Base-by-base conservation (phyloP, 2,329 filamentous ascomycete species). In the Epicoccum sorghinum region DNA sequence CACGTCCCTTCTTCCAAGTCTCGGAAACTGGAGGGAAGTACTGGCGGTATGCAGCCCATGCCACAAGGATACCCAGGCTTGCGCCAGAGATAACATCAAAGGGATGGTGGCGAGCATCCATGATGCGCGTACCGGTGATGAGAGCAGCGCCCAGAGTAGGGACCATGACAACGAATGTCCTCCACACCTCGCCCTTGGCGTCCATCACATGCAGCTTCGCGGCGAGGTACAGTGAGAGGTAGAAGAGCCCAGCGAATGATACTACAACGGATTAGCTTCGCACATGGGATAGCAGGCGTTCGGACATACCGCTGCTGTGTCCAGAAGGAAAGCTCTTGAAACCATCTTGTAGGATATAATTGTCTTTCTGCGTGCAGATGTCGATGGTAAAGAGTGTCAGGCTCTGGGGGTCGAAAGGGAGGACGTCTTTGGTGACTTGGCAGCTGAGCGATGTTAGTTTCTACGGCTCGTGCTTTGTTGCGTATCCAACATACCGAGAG, bases 101-200 rank as follows among this genome's bases (percentile, higher is more conserved):
- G 0, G 83, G 82, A 61, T 86, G 83, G 54, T 86, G 83, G 13
- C 83, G 78, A 22, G 83, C 83, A 61, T 86, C 83, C 83, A 86
- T 86, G 52, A 86, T 86, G 39, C 83, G 80, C 12, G 80, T 81
- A 33, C 82, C 80, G 5, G 83, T 81, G 47, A 86, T 77, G 37
- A 86, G 75, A 9, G 78, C 77, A 14, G 83, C 83, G 22, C 76
- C 82, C 13, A 86, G 75, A 8, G 78, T 76, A 1, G 83, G 83
- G 4, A 82, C 71, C 55, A 84, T 72, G 35, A 84, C 78, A 22
- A 86, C 65, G 50, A 85, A 77, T 2, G 80, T 72, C 64, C 85
- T 85, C 83, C 83, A 86, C 13, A 83, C 82, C 65, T 86, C 83
- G 29, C 83, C 83, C 56, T 81, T 81, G 49, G 82, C 84, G 68